Conservation (phyloP, 768 basidiomycete species). For the Floccularia luteovirens region DNA sequence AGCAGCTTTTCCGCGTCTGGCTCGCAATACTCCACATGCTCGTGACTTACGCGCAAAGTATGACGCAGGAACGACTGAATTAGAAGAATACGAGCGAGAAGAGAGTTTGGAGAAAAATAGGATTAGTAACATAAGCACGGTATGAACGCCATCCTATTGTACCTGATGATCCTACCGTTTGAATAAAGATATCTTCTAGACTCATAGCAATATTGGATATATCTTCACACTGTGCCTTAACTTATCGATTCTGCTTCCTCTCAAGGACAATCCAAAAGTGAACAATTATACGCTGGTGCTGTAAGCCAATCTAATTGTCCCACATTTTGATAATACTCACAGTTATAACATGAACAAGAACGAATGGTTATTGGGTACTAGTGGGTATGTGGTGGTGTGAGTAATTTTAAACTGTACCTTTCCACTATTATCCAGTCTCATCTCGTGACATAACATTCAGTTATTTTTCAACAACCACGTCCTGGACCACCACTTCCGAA, state of each 20-base stretch:
- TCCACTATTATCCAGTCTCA: no score
- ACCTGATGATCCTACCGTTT: not conserved
- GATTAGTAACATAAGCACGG: slow-evolving; percentile 81
- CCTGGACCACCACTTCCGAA: slow-evolving; percentile 75
- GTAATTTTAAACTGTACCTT: slow-evolving; percentile 13
- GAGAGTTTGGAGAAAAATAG: slow-evolving; percentile 80
- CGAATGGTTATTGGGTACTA: slow-evolving; percentile 71
- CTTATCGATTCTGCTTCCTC: slow-evolving; percentile 61
- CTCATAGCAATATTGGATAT: slow-evolving; percentile 73
- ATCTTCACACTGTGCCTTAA: slow-evolving; percentile 59
- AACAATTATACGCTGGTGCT: slow-evolving; percentile 71
- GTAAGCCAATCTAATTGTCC: slow-evolving; percentile 30
- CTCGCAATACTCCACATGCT: slow-evolving; percentile 66
- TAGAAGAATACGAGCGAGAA: slow-evolving; percentile 62
- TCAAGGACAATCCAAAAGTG: slow-evolving; percentile 47
- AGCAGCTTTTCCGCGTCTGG: slow-evolving; percentile 73
- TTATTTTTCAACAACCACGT: slow-evolving; percentile 80
- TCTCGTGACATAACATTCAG: slow-evolving; percentile 21
- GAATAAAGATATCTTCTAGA: slow-evolving; percentile 34
- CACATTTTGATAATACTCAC: no score
- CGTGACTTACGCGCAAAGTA: slow-evolving; percentile 46
- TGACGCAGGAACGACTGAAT: slow-evolving; percentile 49
- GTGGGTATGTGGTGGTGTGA: slow-evolving; percentile 86
- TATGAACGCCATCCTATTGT: slow-evolving; percentile 24
- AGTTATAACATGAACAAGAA: no score